Percentiles rank a stretch among this genome's conserved stretches.
phyloP scores from a whole-genome alignment of 306 rosid genomes.

The Cicer bijugum region DNA sequence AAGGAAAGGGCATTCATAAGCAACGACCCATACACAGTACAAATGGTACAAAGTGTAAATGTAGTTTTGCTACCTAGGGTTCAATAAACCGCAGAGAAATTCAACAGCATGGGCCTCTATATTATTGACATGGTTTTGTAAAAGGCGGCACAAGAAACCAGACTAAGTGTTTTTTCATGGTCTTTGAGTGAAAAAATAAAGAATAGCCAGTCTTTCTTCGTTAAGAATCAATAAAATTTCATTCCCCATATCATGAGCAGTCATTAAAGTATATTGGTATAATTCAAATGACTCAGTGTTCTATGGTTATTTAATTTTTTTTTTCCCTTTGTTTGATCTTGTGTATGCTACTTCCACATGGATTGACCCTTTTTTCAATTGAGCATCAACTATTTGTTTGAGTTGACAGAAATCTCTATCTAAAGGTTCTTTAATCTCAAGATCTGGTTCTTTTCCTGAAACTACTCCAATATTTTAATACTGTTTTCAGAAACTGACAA shows the following conservation, averaged over 20 bases:
- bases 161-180: conserved; percentile 5
- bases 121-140: conserved; percentile 8
- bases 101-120: conserved; percentile 2
- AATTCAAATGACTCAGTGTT: conserved; percentile 13
- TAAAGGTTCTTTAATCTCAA: conserved; percentile 16
- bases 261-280: conserved; percentile 14
- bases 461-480: conserved; percentile 11
- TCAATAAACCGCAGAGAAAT: conserved; percentile 22
- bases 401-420: conserved; percentile 18
- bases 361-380: neutral
- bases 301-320: conserved; percentile 6
- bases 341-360: conserved; percentile 18
- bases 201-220: conserved; percentile 15
- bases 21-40: conserved; percentile 2
- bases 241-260: conserved; percentile 1
- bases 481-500: conserved; percentile 23
- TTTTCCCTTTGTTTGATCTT: conserved; percentile 5
- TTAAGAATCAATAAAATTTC: neutral
- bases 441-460: conserved; percentile 8
- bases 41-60: conserved; percentile 26
- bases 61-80: conserved; percentile 9
- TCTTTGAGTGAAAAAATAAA: conserved; percentile 32
- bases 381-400: neutral
- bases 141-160: conserved; percentile 12
- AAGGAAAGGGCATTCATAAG: neutral